phyloP scores from a whole-genome alignment of 306 rosid species.

The Acacia crassicarpa region DNA sequence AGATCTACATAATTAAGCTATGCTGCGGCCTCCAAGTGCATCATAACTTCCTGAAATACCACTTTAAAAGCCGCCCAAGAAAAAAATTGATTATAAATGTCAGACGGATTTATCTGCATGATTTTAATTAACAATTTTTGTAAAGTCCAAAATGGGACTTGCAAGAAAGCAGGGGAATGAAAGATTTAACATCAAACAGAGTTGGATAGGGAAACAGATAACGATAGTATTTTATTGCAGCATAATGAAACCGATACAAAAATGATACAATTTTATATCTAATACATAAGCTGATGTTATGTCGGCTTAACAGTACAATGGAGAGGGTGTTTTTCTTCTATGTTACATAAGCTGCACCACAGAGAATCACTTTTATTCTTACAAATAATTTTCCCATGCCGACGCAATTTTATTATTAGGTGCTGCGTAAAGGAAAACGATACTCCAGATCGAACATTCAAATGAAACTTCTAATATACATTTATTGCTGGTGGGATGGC shows the following conservation, averaged over 20 bases:
- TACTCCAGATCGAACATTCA: neutral
- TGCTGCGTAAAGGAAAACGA: neutral
- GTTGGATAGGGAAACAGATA: slow-evolving; percentile 28
- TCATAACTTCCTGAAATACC: neutral
- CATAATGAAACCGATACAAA: slow-evolving; percentile 31
- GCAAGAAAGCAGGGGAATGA: slow-evolving; percentile 23
- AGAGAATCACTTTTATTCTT: neutral
- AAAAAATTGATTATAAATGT: neutral
- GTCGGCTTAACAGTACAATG: neutral
- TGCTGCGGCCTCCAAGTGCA: slow-evolving; percentile 2
- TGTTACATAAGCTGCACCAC: neutral
- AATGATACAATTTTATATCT: neutral
- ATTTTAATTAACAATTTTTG: slow-evolving; percentile 34
- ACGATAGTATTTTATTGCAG: slow-evolving; percentile 7
- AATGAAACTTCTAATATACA: neutral
- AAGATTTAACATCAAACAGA: slow-evolving; percentile 31
- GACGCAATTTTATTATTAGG: neutral
- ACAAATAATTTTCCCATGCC: neutral
- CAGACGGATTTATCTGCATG: slow-evolving; percentile 13
- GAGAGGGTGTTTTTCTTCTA: neutral
- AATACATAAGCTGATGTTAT: no score
- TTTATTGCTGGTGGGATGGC: neutral
- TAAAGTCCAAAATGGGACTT: slow-evolving; percentile 21
- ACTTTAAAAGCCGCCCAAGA: neutral
- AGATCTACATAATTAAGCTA: neutral